Conservation (phyloP, 176 grass and related monocot species). For the Tillandsia fasciculata region DNA sequence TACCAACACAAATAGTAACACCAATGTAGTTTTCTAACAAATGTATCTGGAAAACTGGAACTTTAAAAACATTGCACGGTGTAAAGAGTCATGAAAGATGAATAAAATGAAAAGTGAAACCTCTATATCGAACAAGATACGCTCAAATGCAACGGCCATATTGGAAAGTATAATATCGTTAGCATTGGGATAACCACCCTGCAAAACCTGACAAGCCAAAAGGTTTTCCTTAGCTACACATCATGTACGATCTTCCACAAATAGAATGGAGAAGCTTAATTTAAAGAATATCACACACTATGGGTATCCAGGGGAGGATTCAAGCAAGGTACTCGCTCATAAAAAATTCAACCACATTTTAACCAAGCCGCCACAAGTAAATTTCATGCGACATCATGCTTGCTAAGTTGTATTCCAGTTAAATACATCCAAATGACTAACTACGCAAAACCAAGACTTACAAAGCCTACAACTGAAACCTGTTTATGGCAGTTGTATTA, state of each 20-base stretch:
- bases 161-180: conserved; percentile 60
- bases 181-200: conserved; percentile 60
- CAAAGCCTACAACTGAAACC: no score
- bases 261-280: background rate
- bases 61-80: background rate
- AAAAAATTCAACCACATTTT: background rate
- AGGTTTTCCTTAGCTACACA: background rate
- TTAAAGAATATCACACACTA: no score
- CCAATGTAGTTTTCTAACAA: background rate
- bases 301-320: background rate
- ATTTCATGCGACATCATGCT: background rate
- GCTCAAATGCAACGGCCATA: conserved; percentile 70
- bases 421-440: no score
- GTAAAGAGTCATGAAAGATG: background rate
- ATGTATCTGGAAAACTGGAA: background rate
- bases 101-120: conserved; percentile 28
- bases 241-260: background rate
- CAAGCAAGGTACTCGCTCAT: background rate
- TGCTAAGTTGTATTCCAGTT: no score
- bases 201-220: conserved; percentile 53
- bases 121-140: conserved; percentile 70
- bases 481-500: no score
- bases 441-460: no score
- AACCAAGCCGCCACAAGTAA: background rate
- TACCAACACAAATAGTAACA: background rate